A percentile compares a stretch with the other conserved stretches of the same genome.
Evolutionary conservation across 305 asterid genomes (phyloP).

Genomic region (Fraxinus platypoda): DNA sequence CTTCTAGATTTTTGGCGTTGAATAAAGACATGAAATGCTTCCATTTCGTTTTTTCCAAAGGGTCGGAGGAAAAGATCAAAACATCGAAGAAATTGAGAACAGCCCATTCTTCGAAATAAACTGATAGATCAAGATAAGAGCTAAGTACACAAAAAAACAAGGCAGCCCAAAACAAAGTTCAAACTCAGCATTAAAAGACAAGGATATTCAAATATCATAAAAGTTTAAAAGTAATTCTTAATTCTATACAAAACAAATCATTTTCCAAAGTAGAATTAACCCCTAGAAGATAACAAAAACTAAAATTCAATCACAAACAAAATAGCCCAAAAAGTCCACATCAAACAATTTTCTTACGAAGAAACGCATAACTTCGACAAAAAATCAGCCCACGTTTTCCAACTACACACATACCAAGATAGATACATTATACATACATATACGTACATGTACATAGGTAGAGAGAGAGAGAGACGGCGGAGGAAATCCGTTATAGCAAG

Average conservation of each 20-base stretch:
- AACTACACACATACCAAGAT: not conserved
- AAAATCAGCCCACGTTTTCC: not conserved
- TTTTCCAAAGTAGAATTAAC: conserved; percentile 8
- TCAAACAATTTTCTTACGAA: conserved; percentile 19
- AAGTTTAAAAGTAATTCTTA: not conserved
- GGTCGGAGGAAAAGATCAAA: not conserved
- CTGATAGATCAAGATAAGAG: conserved; percentile 20
- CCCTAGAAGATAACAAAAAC: conserved; percentile 13
- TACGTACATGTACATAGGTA: not conserved
- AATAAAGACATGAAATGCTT: conserved; percentile 9
- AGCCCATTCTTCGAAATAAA: conserved; percentile 11
- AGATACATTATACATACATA: not conserved
- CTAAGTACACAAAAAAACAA: conserved; percentile 14
- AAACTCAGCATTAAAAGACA: not conserved
- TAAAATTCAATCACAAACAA: conserved; percentile 20
- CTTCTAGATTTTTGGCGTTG: not conserved
- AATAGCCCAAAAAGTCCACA: conserved; percentile 9
- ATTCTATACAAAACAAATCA: conserved; percentile 20
- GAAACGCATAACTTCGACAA: not conserved
- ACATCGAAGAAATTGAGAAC: conserved; percentile 9
- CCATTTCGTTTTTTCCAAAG: conserved; percentile 1
- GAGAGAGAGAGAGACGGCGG: conserved; percentile 10
- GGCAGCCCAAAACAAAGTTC: not conserved
- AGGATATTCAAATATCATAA: not conserved
- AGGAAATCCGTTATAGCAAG: conserved; percentile 33